phyloP scores from a whole-genome alignment of 441 rosid species.

The Pelargonium fulgidum region DNA sequence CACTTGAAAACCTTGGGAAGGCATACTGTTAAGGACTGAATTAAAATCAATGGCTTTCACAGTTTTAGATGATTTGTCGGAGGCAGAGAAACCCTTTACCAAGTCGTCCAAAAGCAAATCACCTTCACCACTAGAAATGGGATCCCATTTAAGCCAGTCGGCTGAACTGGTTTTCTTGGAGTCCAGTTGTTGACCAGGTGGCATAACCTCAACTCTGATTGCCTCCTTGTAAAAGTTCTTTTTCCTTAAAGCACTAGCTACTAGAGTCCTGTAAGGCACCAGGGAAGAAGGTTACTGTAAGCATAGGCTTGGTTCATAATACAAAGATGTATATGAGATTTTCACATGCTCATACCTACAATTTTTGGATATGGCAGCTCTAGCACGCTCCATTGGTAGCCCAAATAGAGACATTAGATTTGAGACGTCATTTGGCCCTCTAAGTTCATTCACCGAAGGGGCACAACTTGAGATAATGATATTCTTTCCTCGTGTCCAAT shows the following conservation, averaged over 20 bases:
- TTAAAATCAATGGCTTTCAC: slow-evolving; percentile 56
- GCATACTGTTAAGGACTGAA: slow-evolving; percentile 40
- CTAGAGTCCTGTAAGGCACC: slow-evolving; percentile 44
- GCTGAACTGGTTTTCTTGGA: slow-evolving; percentile 34
- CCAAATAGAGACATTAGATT: slow-evolving; percentile 71
- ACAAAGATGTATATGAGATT: slow-evolving; percentile 9
- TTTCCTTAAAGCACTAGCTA: slow-evolving; percentile 59
- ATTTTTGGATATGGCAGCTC: slow-evolving; percentile 64
- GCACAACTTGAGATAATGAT: slow-evolving; percentile 66
- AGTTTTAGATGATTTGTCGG: slow-evolving; percentile 32
- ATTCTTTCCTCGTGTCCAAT: slow-evolving; percentile 80
- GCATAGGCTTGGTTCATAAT: slow-evolving; percentile 5
- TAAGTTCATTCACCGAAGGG: slow-evolving; percentile 60
- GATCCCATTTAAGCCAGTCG: slow-evolving; percentile 78
- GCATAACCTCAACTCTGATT: slow-evolving; percentile 50
- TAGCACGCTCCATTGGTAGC: slow-evolving; percentile 61
- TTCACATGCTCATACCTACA: slow-evolving; percentile 52
- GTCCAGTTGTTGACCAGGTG: slow-evolving; percentile 33
- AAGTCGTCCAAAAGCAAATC: slow-evolving; percentile 68
- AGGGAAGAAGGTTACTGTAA: slow-evolving; percentile 12
- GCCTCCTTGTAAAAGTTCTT: slow-evolving; percentile 67
- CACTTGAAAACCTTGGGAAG: slow-evolving; percentile 46
- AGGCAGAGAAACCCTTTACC: slow-evolving; percentile 46
- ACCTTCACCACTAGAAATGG: slow-evolving; percentile 74
- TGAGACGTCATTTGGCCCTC: slow-evolving; percentile 83